phyloP scores from a whole-genome alignment of 805 yeast genomes.

The Hagleromyces aurorensis region DNA sequence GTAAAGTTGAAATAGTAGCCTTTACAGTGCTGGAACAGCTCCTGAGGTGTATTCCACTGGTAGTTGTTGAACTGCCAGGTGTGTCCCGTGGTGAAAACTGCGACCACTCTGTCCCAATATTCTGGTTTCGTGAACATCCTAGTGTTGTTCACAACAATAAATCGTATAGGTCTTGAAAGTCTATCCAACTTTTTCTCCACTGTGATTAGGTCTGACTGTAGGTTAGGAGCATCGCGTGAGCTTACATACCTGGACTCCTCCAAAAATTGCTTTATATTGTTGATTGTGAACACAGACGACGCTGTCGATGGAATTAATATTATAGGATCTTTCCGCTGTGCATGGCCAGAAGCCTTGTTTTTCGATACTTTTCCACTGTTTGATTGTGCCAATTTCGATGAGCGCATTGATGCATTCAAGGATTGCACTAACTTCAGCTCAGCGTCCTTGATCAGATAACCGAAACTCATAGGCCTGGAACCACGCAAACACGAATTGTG shows the following conservation, averaged over 20 bases:
- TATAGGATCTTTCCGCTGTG: constrained; percentile 49
- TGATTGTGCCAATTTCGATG: constrained; percentile 16
- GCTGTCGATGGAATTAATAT: constrained; percentile 75
- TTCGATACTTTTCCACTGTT: constrained; percentile 19
- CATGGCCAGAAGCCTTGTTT: constrained; percentile 5
- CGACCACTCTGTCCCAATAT: constrained; percentile 96
- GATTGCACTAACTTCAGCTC: constrained; percentile 51
- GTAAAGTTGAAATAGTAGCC: constrained; percentile 74
- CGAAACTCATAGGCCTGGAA: constrained; percentile 54
- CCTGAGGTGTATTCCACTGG: constrained; percentile 72
- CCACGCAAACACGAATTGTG: constrained; percentile 62
- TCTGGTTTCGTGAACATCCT: constrained; percentile 87
- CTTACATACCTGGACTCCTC: constrained; percentile 63
- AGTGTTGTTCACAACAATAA: constrained; percentile 75
- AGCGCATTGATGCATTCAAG: constrained; percentile 33
- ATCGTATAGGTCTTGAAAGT: constrained; percentile 26
- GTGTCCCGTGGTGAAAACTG: constrained; percentile 94
- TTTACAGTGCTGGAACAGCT: constrained; percentile 70
- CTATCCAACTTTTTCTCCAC: constrained; percentile 29
- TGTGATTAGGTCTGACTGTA: constrained; percentile 25
- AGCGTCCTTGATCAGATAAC: constrained; percentile 57
- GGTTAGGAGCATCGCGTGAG: constrained; percentile 35
- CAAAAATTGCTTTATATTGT: constrained; percentile 59
- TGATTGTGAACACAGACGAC: constrained; percentile 57
- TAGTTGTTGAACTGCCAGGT: constrained; percentile 92